Base-by-base conservation (phyloP, 371 early-diverging fungal genomes). In the Syncephalis fuscata region DNA sequence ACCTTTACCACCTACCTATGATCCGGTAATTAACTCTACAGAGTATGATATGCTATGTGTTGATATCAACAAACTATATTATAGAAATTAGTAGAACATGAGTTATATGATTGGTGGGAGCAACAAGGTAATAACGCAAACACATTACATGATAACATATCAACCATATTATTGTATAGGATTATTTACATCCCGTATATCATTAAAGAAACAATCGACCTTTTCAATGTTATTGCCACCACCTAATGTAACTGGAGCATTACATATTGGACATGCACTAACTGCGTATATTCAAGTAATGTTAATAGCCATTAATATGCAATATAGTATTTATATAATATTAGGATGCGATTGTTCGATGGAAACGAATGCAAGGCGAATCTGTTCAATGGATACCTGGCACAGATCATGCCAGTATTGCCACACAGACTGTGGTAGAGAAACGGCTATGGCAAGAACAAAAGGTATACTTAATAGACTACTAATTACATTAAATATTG, bases 401-500 rank as follows among this genome's bases (percentile, higher is more conserved):
- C 14, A 85, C 84, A 52, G 98, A 98, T 58, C 98, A 98, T 63
- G 98, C 98, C 16, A 97, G 98, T 44, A 98, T 98, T 53, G 88
- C 92, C 15, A 94, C 94, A 0, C 96, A 98, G 58, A 75, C 85
- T 1, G 92, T 98, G 10, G 93, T 98, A 3, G 93, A 93, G 61
- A 89, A 88, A 63, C 72, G 80, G 54, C 54, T 95, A 44, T 72
- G 71, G 72, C 75, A 74, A 45, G 77, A 83, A 48, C 53, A 62
- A 38, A 64, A 60, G 20, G 57, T 60, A 46, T 0, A 40, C 36
- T 3, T 42, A 32, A 39, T 39, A 45, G 10, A 45, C 10, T 44
- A 21, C 26, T 14, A 38, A 21, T 21, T 41, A 41, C n/a, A 16
- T 15, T 19, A 19, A 21, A 7, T 41, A 8, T 16, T 41, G 41